Evolutionary conservation across 2,329 filamentous ascomycete species (phyloP).

Genomic region (Chaetomium sp.): DNA sequence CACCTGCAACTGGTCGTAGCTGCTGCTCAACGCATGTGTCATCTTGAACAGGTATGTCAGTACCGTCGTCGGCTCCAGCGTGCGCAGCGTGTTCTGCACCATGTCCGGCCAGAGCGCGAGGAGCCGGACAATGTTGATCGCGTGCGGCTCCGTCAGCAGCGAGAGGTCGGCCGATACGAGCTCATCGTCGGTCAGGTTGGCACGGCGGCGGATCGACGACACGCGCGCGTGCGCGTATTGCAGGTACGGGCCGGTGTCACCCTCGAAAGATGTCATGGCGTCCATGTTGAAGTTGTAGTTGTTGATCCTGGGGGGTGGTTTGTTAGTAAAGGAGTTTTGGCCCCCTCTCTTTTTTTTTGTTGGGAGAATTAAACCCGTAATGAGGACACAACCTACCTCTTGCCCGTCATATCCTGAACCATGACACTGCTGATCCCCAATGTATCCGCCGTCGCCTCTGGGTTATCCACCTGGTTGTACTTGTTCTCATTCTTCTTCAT

Average conservation of each 20-base stretch:
- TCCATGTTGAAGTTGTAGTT: conserved; percentile 72
- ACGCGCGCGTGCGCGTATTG: conserved; percentile 77
- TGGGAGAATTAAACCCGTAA: not conserved
- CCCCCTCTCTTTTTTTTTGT: too few relatives aligned
- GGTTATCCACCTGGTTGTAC: conserved; percentile 83
- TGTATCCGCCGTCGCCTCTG: conserved; percentile 73
- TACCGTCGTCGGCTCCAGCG: conserved; percentile 58
- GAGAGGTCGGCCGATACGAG: conserved; percentile 58
- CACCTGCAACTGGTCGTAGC: conserved; percentile 76
- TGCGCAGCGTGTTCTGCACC: conserved; percentile 76
- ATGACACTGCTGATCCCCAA: conserved; percentile 93
- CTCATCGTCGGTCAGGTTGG: conserved; percentile 47
- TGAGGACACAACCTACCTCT: conserved; percentile 53
- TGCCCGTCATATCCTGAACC: conserved; percentile 97
- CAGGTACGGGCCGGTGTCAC: conserved; percentile 77
- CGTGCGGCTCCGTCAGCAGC: conserved; percentile 65
- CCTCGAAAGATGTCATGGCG: conserved; percentile 76
- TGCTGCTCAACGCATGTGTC: conserved; percentile 71
- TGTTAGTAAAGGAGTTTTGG: not conserved
- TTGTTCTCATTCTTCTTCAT: conserved; percentile 89
- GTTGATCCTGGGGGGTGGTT: conserved; percentile 43
- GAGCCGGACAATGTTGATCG: conserved; percentile 64
- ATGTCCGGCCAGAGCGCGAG: conserved; percentile 84
- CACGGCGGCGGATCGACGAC: conserved; percentile 55
- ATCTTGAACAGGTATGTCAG: conserved; percentile 72